Base-by-base conservation (phyloP, 805 yeast species). In the Ogataea wickerhamii region DNA sequence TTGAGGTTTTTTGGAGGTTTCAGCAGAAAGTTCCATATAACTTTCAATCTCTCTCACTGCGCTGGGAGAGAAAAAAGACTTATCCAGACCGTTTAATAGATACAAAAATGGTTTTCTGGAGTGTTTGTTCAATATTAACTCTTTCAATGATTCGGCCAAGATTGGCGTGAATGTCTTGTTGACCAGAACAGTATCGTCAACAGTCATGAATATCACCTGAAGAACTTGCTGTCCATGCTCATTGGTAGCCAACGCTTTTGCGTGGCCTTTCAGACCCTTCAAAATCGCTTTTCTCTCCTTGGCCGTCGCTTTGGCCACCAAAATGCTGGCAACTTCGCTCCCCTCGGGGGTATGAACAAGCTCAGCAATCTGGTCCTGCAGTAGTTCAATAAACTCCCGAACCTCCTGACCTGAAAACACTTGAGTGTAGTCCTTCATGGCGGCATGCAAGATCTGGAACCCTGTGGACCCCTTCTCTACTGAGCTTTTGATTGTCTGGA, bases 391-490 rank as follows among this genome's bases (percentile, higher is more conserved):
- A 55, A 91, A 80, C 38, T 86, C 95, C 50, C 83, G 73, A 41
- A 80, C 75, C 60, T 87, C 91, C 28, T 74, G 71, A 32, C 73
- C 78, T 44, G 78, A 78, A 46, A 87, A 78, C 43, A 87, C 81
- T 45, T 80, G 75, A 33, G 79, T 75, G 55, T 84, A 87, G 61
- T 91, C 96, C 58, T 74, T 81, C 96, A 91, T 87, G 36, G 95
- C 96, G 26, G 96, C 95, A 62, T 91, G 98, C 59, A 91, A 75
- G 48, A 91, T 83, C 61, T 88, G 95, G 73, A 91, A 91, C 27
- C 98, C 98, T 18, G 95, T 83, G 2, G 96, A 87, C 5, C 98
- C 98, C 64, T 91, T 91, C 60, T 83, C 91, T 34, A 91, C 93
- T 5, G 96, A 83, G 2, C 96, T 89, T 24, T 82, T 79, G 45